Percentiles rank a stretch among this genome's conserved stretches.
phyloP scores from a whole-genome alignment of 441 rosid genomes.

The Biscutella laevigata region DNA sequence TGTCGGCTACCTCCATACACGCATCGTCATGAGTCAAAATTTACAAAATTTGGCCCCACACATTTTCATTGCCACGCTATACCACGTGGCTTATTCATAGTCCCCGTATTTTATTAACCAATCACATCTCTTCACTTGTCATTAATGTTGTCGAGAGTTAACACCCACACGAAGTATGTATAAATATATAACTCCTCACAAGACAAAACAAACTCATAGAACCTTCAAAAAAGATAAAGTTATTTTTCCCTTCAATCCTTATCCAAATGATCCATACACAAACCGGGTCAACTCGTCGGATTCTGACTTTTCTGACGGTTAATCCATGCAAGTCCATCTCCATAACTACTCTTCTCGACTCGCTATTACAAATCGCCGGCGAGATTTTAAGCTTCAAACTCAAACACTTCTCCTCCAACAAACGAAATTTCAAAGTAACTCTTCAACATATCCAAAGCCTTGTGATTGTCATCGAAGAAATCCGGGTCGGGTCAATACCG shows the following conservation, averaged over 20 bases:
- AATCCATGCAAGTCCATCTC: constrained; percentile 42
- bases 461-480: constrained; percentile 40
- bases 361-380: constrained; percentile 36
- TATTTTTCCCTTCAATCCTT: not conserved
- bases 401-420: constrained; percentile 36
- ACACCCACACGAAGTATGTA: constrained; percentile 20
- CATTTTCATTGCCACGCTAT: constrained; percentile 15
- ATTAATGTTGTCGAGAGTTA: not conserved
- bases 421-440: constrained; percentile 36
- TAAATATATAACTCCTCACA: not conserved
- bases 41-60: constrained; percentile 1
- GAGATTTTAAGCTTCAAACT: constrained; percentile 37
- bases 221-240: constrained; percentile 1
- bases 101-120: not conserved
- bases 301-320: constrained; percentile 56
- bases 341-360: constrained; percentile 43
- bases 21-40: constrained; percentile 4
- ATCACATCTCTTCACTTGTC: constrained; percentile 1
- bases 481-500: constrained; percentile 17
- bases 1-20: constrained; percentile 28
- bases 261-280: constrained; percentile 30
- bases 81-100: no score
- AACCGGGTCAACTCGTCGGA: constrained; percentile 47
- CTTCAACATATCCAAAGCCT: constrained; percentile 48
- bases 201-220: not conserved